Base-by-base conservation (phyloP, 257 asterid species). In the Ehretia macrophylla region DNA sequence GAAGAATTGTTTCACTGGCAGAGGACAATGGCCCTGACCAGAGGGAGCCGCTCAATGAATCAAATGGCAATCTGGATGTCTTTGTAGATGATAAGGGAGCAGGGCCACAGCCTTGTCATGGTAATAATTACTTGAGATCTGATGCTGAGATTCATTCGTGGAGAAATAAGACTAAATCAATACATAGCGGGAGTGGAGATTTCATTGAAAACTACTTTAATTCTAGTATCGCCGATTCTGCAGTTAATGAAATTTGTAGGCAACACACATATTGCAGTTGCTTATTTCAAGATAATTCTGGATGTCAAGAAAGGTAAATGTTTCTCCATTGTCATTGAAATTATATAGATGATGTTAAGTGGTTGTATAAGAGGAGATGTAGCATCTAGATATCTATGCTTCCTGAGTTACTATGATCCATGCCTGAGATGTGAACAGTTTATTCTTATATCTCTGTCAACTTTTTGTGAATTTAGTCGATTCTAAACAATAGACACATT, bases 1-100 rank as follows among this genome's bases (percentile, higher is more conserved):
- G 77, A 67, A 85, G 91, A 81, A 74, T 82, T 79, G 50, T 88
- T 66, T 79, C 88, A 66, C 80, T 91, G 63, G 75, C 71, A 0
- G 95, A 78, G 69, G 94, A 85, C 10, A 73, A 64, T 42, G 65
- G 32, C 32, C 71, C 63, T 39, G 67, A 62, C 59, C 73, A 80
- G 47, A 62, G 58, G 9, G 82, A 73, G 60, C 56, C 74, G 50
- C 60, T 68, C 8, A 71, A 63, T 66, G 78, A 49, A 42, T 64
- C 79, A 44, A 54, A 51, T 73, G 93, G 76, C 48, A 70, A 68
- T n/a, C 38, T 51, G 60, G 79, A 75, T 59, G 68, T 53, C 47
- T 59, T 55, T 66, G 63, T 60, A 69, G 75, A 71, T 61, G 76
- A 68, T 55, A 19, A 58, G 39, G 72, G 56, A 50, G 73, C 51